Conservation (phyloP, 495 filamentous ascomycete species). For the Thermochaetoides thermophila region DNA sequence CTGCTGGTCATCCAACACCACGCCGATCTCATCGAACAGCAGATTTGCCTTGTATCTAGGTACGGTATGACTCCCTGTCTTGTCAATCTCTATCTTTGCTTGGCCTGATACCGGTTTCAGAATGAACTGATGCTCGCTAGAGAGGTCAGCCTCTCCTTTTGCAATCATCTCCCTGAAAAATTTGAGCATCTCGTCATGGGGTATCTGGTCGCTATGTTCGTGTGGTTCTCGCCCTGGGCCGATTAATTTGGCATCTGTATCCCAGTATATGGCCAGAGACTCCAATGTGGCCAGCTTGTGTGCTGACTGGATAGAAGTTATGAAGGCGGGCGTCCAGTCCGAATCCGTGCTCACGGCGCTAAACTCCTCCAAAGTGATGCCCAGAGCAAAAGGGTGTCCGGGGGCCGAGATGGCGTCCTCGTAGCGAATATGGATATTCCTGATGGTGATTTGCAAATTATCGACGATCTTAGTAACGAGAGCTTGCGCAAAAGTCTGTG, state of each 20-base stretch:
- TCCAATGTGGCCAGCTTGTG: constrained; percentile 85
- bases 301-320: constrained; percentile 85
- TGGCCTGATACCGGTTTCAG: constrained; percentile 87
- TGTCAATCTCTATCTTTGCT: constrained; percentile 83
- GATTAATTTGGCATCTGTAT: constrained; percentile 75
- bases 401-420: constrained; percentile 94
- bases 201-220: constrained; percentile 31
- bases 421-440: constrained; percentile 95
- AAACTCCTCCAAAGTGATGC: constrained; percentile 83
- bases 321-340: constrained; percentile 85
- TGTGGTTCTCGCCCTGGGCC: constrained; percentile 62
- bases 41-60: constrained; percentile 84
- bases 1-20: constrained; percentile 89
- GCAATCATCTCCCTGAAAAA: constrained; percentile 67
- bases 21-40: constrained; percentile 88
- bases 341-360: constrained; percentile 91
- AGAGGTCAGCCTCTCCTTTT: constrained; percentile 37
- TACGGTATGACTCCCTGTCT: constrained; percentile 63
- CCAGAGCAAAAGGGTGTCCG: constrained; percentile 86
- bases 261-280: constrained; percentile 89
- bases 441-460: constrained; percentile 91
- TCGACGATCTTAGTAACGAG: constrained; percentile 91
- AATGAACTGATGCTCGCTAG: constrained; percentile 70
- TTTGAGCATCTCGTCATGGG: constrained; percentile 58
- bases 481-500: constrained; percentile 91